phyloP scores from a whole-genome alignment of 2,329 filamentous ascomycete species.

The Ophiostoma novo-ulmi region DNA sequence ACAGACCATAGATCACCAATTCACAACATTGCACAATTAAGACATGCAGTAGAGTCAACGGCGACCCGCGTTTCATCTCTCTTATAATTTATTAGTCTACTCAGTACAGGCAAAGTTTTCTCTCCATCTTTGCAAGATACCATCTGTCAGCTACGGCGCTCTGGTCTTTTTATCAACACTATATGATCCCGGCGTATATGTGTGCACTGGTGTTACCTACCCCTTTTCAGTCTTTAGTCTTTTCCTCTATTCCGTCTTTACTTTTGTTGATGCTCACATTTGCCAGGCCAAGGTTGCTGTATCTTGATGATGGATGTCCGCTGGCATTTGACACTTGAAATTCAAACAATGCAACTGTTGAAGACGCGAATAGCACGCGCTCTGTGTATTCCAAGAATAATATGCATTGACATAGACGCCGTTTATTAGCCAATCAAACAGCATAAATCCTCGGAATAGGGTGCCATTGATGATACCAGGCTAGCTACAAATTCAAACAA shows the following conservation, averaged over 20 bases:
- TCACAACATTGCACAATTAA: conserved; percentile 15
- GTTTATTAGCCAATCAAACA: neutral
- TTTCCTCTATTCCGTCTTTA: neutral
- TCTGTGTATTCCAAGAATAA: neutral
- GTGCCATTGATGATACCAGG: neutral
- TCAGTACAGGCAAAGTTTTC: neutral
- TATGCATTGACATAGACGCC: neutral
- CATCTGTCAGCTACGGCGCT: neutral
- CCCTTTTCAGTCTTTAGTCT: conserved; percentile 7
- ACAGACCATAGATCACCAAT: neutral
- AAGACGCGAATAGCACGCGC: too few relatives aligned
- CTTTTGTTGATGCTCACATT: neutral
- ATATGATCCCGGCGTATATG: conserved; percentile 12
- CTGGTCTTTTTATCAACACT: neutral
- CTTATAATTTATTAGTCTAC: neutral
- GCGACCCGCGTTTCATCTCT: conserved; percentile 19
- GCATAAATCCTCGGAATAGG: neutral
- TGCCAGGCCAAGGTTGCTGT: neutral
- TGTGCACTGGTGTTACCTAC: conserved; percentile 17
- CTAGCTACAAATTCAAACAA: neutral
- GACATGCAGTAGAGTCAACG: conserved; percentile 21
- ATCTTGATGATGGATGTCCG: neutral
- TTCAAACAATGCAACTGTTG: neutral
- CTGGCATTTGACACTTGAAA: neutral
- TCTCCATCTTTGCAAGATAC: neutral